phyloP scores from a whole-genome alignment of 2,329 filamentous ascomycete genomes.

The Clarireedia homoeocarpa region DNA sequence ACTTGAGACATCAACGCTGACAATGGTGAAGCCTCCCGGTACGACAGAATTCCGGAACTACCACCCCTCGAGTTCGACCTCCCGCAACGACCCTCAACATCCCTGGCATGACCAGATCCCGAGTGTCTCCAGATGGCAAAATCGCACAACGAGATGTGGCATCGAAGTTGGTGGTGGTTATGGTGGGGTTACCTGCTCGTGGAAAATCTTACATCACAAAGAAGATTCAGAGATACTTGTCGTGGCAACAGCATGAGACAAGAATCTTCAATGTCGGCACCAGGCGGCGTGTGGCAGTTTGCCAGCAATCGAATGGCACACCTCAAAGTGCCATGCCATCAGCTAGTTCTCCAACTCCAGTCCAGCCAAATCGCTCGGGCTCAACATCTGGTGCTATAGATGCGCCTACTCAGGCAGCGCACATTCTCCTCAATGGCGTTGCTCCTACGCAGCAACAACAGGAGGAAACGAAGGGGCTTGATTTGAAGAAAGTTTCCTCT shows the following conservation, averaged over 20 bases:
- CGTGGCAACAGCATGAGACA: conserved; percentile 95
- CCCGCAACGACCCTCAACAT: conserved; percentile 96
- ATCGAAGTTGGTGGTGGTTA: conserved; percentile 93
- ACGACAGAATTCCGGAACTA: conserved; percentile 65
- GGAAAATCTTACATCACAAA: conserved; percentile 99
- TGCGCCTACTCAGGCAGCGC: conserved; percentile 43
- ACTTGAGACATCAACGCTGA: background rate
- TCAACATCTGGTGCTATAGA: conserved; percentile 22
- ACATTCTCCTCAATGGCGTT: conserved; percentile 48
- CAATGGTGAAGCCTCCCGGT: conserved; percentile 48
- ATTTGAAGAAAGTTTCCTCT: conserved; percentile 8
- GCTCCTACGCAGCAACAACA: conserved; percentile 16
- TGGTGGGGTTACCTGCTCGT: conserved; percentile 91
- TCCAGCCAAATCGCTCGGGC: conserved; percentile 6
- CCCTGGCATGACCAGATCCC: conserved; percentile 89
- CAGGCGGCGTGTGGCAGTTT: conserved; percentile 71
- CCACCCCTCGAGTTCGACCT: conserved; percentile 68
- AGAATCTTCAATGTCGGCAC: conserved; percentile 97
- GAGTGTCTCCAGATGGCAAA: conserved; percentile 88
- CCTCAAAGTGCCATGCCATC: conserved; percentile 22
- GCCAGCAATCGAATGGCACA: conserved; percentile 29
- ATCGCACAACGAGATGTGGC: conserved; percentile 93
- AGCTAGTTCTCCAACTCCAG: background rate
- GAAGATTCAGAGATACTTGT: conserved; percentile 89
- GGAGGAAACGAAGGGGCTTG: conserved; percentile 15